A percentile compares a stretch with the other conserved stretches of the same genome.
Conservation (phyloP, 805 yeast genomes). For the Candida mattraensis region DNA sequence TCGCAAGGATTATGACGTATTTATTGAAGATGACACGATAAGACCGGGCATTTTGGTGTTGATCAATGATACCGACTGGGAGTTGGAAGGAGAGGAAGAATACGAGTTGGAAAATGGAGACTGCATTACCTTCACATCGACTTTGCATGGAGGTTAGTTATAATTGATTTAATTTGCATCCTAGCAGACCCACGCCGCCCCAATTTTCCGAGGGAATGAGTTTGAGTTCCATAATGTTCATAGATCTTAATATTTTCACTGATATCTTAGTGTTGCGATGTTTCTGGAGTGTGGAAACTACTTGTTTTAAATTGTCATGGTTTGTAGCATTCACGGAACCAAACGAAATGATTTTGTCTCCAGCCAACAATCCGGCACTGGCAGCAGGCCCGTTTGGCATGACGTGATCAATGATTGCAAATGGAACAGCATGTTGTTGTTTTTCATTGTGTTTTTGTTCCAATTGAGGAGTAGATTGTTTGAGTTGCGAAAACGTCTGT, state of each 20-base stretch:
- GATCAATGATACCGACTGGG: slow-evolving; percentile 97
- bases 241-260: slow-evolving; percentile 27
- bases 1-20: slow-evolving; percentile 65
- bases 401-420: slow-evolving; percentile 55
- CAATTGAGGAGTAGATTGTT: slow-evolving; percentile 11
- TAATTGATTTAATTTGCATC: slow-evolving; percentile 56
- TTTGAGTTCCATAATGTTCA: slow-evolving; percentile 23
- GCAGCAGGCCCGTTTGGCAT: slow-evolving; percentile 56
- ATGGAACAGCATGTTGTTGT: slow-evolving; percentile 41
- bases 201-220: slow-evolving; percentile 53
- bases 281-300: slow-evolving; percentile 45
- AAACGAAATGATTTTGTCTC: slow-evolving; percentile 56
- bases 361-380: slow-evolving; percentile 46
- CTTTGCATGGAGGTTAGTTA: slow-evolving; percentile 88
- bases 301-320: slow-evolving; percentile 46
- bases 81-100: slow-evolving; percentile 82
- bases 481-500: slow-evolving; percentile 30
- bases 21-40: slow-evolving; percentile 76
- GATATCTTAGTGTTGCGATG: slow-evolving; percentile 26
- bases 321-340: slow-evolving; percentile 52
- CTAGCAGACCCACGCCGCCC: slow-evolving; percentile 69
- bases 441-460: background rate
- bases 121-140: slow-evolving; percentile 82
- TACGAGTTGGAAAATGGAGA: slow-evolving; percentile 78
- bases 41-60: slow-evolving; percentile 92